These are phyloP conservation scores for Elsinoe ampelina DNA, from an alignment of 2,329 filamentous ascomycete genomes.

Conservation along the genomic window DNA sequence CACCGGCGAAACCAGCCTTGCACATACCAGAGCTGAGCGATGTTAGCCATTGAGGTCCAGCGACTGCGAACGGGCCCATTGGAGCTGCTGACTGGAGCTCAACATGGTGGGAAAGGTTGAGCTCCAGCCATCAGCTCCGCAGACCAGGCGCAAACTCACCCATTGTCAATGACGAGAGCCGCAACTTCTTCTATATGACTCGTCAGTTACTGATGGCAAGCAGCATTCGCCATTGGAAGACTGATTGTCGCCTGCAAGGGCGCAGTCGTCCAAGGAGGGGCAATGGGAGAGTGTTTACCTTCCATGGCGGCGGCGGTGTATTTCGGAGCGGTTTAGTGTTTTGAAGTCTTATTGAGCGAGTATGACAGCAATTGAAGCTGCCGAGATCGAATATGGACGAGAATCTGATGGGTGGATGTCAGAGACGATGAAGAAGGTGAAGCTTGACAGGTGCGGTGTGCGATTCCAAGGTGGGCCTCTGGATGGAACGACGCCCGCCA, in stretches of 20 bases:
- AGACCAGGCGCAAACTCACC: slow-evolving; percentile 58
- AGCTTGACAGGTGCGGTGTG: slow-evolving; percentile 13
- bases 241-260: neutral
- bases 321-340: slow-evolving; percentile 9
- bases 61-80: neutral
- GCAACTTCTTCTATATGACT: slow-evolving; percentile 86
- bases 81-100: neutral
- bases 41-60: slow-evolving; percentile 16
- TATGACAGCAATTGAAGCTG: slow-evolving; percentile 13
- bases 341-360: neutral
- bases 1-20: slow-evolving; percentile 99
- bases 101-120: neutral
- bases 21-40: slow-evolving; percentile 93
- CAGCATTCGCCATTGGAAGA: neutral
- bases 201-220: slow-evolving; percentile 13
- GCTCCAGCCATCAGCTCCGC: neutral
- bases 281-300: slow-evolving; percentile 21
- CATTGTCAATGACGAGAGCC: slow-evolving; percentile 99
- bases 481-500: slow-evolving; percentile 2
- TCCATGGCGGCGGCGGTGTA: slow-evolving; percentile 24
- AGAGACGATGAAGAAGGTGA: slow-evolving; percentile 13
- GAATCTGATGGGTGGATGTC: slow-evolving; percentile 8
- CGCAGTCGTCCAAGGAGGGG: slow-evolving; percentile 13
- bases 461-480: slow-evolving; percentile 1
- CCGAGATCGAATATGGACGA: neutral